phyloP scores from a whole-genome alignment of 2,329 filamentous ascomycete species.

The Ophiosphaerella narmari region DNA sequence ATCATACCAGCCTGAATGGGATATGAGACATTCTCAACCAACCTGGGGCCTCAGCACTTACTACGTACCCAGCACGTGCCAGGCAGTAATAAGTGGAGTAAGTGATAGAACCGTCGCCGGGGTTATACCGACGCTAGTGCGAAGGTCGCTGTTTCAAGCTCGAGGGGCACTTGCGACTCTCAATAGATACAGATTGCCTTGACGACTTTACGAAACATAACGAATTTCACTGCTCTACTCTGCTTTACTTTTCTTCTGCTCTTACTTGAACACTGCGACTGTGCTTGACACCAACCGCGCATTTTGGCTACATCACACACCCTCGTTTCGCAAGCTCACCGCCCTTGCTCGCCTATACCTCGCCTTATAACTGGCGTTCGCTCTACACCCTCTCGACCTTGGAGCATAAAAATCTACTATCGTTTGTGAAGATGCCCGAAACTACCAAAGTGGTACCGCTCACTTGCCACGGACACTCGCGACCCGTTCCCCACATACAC shows the following conservation, averaged over 20 bases:
- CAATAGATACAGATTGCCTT: slow-evolving; percentile 18
- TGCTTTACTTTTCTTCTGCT: slow-evolving; percentile 2
- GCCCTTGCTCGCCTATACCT: slow-evolving; percentile 7
- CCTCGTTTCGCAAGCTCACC: neutral
- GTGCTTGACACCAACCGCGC: slow-evolving; percentile 1
- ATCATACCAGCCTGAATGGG: too few relatives aligned
- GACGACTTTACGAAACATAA: slow-evolving; percentile 40
- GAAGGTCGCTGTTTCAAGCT: slow-evolving; percentile 17
- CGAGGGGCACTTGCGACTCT: slow-evolving; percentile 13
- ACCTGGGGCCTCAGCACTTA: too few relatives aligned
- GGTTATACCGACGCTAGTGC: slow-evolving; percentile 18
- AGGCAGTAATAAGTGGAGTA: neutral
- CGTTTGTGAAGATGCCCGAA: slow-evolving; percentile 36
- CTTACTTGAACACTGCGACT: neutral
- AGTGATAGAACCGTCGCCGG: slow-evolving; percentile 5
- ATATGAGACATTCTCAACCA: too few relatives aligned
- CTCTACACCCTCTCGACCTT: neutral
- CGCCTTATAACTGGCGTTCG: neutral
- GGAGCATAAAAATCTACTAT: neutral
- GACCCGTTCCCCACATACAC: slow-evolving; percentile 86
- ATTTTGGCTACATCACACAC: slow-evolving; percentile 15
- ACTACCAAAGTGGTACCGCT: slow-evolving; percentile 74
- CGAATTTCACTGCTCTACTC: slow-evolving; percentile 16
- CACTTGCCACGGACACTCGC: slow-evolving; percentile 92
- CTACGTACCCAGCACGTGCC: too few relatives aligned